Base-by-base conservation (phyloP, 495 filamentous ascomycete genomes). In the Pseudoneurospora amorphoporcata region DNA sequence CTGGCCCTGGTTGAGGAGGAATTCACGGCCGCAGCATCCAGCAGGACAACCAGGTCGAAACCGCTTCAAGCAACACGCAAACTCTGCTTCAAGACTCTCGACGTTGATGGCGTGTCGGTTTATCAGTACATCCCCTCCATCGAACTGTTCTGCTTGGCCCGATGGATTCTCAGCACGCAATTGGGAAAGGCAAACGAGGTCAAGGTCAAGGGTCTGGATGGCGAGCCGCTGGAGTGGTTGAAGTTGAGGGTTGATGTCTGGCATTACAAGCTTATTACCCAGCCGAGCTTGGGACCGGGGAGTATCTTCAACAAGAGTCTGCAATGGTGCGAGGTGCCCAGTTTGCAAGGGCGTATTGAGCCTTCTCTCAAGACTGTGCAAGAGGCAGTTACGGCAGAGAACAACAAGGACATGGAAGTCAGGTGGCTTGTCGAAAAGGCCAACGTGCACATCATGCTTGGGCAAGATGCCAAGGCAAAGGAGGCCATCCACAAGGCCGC, bases 181-280 rank as follows among this genome's bases (percentile, higher is more conserved):
- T 75, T 82, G 4, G 72, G 73, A 12, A 70, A 69, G 3, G 68
- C 23, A 23, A 23, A 23, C 23, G 23, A 23, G 0, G 73, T 69
- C 69, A 68, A 43, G 3, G 29, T 35, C 7, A 35, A 61, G 53
- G 53, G 53, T 0, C 0, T 65, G 14, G 68, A 72, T 6, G 23
- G 7, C 0, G 58, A 69, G 1, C 76, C 74, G 4, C 70, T 79
- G 38, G 81, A 80, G 53, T 89, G 87, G 88, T 79, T 77, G 17
- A 87, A 88, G 42, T 77, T 97, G 76, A 85, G 95, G 39, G 86
- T 92, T 71, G 91, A 93, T 75, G 93, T 94, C 71, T 87, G 92
- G 78, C 95, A 98, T 82, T 96, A 98, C 80, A 90, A 92, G 76
- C 86, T 98, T 73, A 86, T 99, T 3, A 90, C 90, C 0, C 93